A percentile compares a stretch with the other conserved stretches of the same genome.
These are phyloP conservation scores for Cubamyces sp. DNA, from an alignment of 768 basidiomycete species.

Conservation along the genomic window DNA sequence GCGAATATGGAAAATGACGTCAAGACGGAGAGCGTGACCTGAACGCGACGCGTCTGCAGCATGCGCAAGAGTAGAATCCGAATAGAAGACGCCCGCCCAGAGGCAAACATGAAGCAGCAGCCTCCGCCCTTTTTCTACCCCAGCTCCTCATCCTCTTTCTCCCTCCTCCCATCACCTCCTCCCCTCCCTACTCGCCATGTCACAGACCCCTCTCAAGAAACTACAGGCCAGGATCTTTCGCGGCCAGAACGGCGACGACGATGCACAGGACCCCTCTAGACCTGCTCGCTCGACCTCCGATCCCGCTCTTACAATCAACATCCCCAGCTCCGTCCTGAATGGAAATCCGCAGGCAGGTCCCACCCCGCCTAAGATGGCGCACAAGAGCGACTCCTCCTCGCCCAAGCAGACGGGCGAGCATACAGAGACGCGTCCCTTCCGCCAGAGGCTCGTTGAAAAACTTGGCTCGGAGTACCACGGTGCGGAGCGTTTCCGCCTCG, in stretches of 20 bases:
- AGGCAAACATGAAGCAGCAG: constrained; percentile 5
- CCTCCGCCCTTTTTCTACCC: constrained; percentile 10
- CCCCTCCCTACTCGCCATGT: constrained; percentile 40
- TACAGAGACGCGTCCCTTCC: constrained; percentile 45
- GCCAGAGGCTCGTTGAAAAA: constrained; percentile 64
- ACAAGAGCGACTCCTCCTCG: constrained; percentile 26
- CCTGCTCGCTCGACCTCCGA: constrained; percentile 34
- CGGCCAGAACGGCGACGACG: constrained; percentile 37
- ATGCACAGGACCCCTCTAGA: constrained; percentile 26
- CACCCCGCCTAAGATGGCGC: constrained; percentile 47
- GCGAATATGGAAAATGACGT: constrained; percentile 17
- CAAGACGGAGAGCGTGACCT: constrained; percentile 13
- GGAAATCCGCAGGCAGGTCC: constrained; percentile 35
- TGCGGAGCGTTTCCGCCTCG: constrained; percentile 82
- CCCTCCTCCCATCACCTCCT: constrained; percentile 14
- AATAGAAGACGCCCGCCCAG: constrained; percentile 16
- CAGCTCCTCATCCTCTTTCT: constrained; percentile 15
- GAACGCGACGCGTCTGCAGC: constrained; percentile 22
- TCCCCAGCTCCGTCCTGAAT: constrained; percentile 56
- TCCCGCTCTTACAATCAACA: constrained; percentile 62
- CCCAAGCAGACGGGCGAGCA: constrained; percentile 18
- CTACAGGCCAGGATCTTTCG: constrained; percentile 78
- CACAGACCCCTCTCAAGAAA: constrained; percentile 54
- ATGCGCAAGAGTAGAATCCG: not conserved
- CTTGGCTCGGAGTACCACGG: constrained; percentile 78